Conservation (phyloP, 352 stramenopile genomes). For the Pythium aquatile region DNA sequence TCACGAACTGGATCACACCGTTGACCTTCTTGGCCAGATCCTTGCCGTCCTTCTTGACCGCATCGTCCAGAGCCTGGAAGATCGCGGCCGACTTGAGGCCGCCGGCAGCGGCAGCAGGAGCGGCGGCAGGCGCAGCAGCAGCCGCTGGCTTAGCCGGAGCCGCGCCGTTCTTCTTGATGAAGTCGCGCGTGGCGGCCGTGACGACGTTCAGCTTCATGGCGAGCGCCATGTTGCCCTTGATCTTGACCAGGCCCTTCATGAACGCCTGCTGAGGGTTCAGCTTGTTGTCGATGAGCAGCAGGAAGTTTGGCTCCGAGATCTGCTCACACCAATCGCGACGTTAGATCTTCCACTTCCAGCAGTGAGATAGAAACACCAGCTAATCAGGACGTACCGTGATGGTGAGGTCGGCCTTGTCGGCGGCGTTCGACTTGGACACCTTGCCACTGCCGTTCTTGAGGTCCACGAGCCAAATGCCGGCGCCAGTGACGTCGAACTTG, state of each 20-base stretch:
- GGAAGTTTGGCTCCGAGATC: constrained; percentile 73
- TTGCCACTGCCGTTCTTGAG: constrained; percentile 75
- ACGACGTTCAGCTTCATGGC: constrained; percentile 94
- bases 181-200: constrained; percentile 76
- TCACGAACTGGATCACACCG: constrained; percentile 76
- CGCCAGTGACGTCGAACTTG: constrained; percentile 74
- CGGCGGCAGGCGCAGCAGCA: constrained; percentile 15
- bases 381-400: constrained; percentile 41
- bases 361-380: background rate
- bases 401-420: constrained; percentile 72
- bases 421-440: constrained; percentile 41
- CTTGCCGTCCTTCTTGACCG: constrained; percentile 51
- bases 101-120: constrained; percentile 16
- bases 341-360: background rate
- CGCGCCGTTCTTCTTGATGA: constrained; percentile 66
- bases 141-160: constrained; percentile 18
- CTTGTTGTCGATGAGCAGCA: constrained; percentile 83
- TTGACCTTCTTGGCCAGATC: constrained; percentile 77
- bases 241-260: constrained; percentile 94
- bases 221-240: constrained; percentile 94
- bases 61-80: constrained; percentile 65
- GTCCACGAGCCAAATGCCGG: constrained; percentile 73
- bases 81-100: constrained; percentile 65
- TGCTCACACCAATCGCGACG: constrained; percentile 10
- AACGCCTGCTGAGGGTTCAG: constrained; percentile 93